Evolutionary conservation across 352 stramenopile genomes (phyloP).

Genomic region (Phytophthora lateralis): DNA sequence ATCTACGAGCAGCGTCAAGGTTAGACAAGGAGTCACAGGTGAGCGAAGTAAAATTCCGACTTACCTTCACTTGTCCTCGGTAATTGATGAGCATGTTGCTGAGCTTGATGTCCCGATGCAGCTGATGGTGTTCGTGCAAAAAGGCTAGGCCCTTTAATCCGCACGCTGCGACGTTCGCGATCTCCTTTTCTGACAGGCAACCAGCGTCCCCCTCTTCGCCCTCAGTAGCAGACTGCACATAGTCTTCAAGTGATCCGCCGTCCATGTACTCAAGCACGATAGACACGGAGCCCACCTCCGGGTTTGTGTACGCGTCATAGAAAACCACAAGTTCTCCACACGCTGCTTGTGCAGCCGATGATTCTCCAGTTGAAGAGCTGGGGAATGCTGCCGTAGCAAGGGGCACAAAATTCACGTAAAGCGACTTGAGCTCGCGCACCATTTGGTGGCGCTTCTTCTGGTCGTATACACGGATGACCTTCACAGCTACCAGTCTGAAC

Average conservation of each 20-base stretch:
- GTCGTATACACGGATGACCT: conserved; percentile 89
- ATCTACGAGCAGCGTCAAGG: conserved; percentile 44
- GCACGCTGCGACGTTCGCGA: conserved; percentile 83
- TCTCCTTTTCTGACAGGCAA: conserved; percentile 62
- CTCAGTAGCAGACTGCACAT: conserved; percentile 47
- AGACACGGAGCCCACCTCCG: conserved; percentile 81
- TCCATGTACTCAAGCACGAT: conserved; percentile 97
- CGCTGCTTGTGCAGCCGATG: conserved; percentile 38
- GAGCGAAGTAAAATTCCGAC: not conserved
- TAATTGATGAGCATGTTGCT: conserved; percentile 95
- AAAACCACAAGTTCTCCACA: conserved; percentile 90
- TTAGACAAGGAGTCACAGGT: not conserved
- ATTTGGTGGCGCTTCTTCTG: conserved; percentile 90
- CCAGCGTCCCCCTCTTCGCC: conserved; percentile 14
- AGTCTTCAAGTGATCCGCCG: conserved; percentile 88
- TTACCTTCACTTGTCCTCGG: conserved; percentile 73
- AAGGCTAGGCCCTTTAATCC: conserved; percentile 87
- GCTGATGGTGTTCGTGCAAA: conserved; percentile 87
- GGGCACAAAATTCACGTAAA: conserved; percentile 82
- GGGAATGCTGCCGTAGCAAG: conserved; percentile 49
- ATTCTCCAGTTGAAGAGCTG: not conserved
- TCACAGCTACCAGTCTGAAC: conserved; percentile 89
- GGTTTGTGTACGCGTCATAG: conserved; percentile 93
- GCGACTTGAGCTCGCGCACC: conserved; percentile 85
- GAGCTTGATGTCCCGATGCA: conserved; percentile 96